Evolutionary conservation across 2,329 filamentous ascomycete species (phyloP).

Genomic region (Pseudopithomyces chartarum): DNA sequence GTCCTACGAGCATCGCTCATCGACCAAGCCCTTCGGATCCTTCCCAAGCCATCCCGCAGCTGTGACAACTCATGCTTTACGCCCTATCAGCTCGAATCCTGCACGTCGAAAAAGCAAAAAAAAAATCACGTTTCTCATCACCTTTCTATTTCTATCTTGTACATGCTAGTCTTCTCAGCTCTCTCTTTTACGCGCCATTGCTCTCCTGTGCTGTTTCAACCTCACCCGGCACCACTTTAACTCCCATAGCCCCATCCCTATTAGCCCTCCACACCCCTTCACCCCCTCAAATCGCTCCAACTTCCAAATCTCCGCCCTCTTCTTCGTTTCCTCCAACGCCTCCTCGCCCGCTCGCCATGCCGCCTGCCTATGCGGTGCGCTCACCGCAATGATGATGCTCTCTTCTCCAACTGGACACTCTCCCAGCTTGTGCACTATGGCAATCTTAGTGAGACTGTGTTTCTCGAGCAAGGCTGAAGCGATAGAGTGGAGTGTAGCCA

Average conservation of each 20-base stretch:
- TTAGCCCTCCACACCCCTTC: slow-evolving; percentile 88
- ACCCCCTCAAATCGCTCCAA: slow-evolving; percentile 82
- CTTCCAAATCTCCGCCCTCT: slow-evolving; percentile 93
- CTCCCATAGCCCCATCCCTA: slow-evolving; percentile 69
- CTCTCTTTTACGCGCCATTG: slow-evolving; percentile 1
- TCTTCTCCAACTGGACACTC: slow-evolving; percentile 89
- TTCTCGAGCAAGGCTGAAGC: slow-evolving; percentile 61
- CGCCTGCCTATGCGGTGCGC: slow-evolving; percentile 78
- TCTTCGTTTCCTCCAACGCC: slow-evolving; percentile 84
- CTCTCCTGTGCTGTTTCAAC: slow-evolving; percentile 6
- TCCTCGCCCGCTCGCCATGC: slow-evolving; percentile 91
- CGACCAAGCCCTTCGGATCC: neutral
- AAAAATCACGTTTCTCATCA: neutral
- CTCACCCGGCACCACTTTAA: slow-evolving; percentile 46
- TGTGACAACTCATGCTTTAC: neutral
- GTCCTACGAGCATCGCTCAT: neutral
- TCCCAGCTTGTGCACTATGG: slow-evolving; percentile 83
- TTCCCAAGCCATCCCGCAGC: neutral
- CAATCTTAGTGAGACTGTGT: slow-evolving; percentile 72
- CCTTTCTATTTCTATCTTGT: too few relatives aligned
- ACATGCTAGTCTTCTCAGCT: neutral
- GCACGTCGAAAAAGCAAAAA: too few relatives aligned
- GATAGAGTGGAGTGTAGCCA: slow-evolving; percentile 71
- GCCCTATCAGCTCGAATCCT: neutral
- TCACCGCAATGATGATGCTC: slow-evolving; percentile 88